Evolutionary conservation across 2,329 filamentous ascomycete species (phyloP), one percentile per base, ranked within the genome.

Genomic region (Acrocalymma vagum): DNA sequence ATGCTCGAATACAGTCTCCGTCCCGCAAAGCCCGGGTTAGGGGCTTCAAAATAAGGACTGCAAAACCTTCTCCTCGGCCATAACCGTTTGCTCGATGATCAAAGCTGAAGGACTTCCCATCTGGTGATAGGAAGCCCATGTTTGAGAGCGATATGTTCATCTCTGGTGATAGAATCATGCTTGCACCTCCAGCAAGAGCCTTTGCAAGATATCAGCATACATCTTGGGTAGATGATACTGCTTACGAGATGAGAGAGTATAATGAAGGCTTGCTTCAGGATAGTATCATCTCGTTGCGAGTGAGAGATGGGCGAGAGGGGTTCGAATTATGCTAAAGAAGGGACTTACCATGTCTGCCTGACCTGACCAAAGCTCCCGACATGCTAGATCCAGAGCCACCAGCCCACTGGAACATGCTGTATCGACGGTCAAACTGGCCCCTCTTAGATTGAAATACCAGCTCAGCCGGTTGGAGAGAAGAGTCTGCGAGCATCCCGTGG

Each of bases 61-160:
- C 51, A 2, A 81, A 71, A 0, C 83, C 84, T 52, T 87, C 85
- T 1, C 83, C 83, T 20, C 83, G 74, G 0, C 78, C 81, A 55
- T 86, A 88, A 0, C 85, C 85, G 39, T 80, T 79, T 11, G 81
- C 84, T 1, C 74, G 72, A 11, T 71, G 59, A 50, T 84, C 83
- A 32, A 63, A 72, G 28, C 56, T 61, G 31, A 49, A 56, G 8
- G 47, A 62, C 5, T 38, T 48, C 11, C 67, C 63, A 16, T 64
- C 57, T 11, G 62, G 63, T 2, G 60, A 69, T 21, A 70, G 55
- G 25, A 65, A 49, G n/a, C 51, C 37, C 36, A 48, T 51, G 29
- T 51, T 44, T 35, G 18, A 51, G 27, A 29, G 28, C 33, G 31
- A 37, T 8, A 38, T 17, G 20, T 18, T 24, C 6, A 20, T n/a